A percentile compares a stretch with the other conserved stretches of the same genome.
Conservation (phyloP, 2,329 filamentous ascomycete genomes). For the Microsporum audouinii region DNA sequence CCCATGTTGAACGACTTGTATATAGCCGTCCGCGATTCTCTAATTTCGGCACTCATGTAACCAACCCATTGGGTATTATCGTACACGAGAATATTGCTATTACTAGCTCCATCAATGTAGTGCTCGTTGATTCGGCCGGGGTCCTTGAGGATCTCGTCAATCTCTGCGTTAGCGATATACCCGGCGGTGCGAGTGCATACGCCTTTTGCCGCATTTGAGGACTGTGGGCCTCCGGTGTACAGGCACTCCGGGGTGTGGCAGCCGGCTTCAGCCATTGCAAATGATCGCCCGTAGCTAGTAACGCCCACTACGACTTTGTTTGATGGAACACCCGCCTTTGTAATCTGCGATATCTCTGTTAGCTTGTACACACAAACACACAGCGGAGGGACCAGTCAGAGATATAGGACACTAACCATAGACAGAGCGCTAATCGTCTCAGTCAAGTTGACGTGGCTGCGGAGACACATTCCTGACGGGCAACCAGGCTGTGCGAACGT, state of each 20-base stretch:
- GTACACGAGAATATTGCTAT: neutral
- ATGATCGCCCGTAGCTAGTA: constrained; percentile 27
- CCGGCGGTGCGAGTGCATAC: constrained; percentile 24
- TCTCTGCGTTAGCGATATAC: constrained; percentile 27
- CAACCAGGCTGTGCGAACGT: constrained; percentile 15
- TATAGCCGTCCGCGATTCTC: neutral
- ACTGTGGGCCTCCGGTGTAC: neutral
- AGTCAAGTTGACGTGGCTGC: constrained; percentile 30
- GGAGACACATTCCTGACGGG: constrained; percentile 24
- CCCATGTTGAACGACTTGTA: constrained; percentile 17
- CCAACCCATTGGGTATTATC: constrained; percentile 6
- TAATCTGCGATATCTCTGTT: constrained; percentile 18
- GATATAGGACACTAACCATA: constrained; percentile 16
- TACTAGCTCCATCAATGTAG: neutral
- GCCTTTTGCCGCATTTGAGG: constrained; percentile 20
- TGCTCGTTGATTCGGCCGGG: neutral
- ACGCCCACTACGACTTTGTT: constrained; percentile 27
- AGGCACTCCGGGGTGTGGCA: constrained; percentile 18
- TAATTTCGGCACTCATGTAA: constrained; percentile 15
- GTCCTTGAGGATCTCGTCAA: constrained; percentile 21
- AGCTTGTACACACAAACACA: constrained; percentile 9
- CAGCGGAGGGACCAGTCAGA: neutral
- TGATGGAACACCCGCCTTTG: constrained; percentile 29
- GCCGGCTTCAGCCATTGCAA: constrained; percentile 23
- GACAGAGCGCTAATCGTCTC: constrained; percentile 26